These are phyloP conservation scores for Corniculantispora saksenae DNA, from an alignment of 2,329 filamentous ascomycete species.

Conservation along the genomic window DNA sequence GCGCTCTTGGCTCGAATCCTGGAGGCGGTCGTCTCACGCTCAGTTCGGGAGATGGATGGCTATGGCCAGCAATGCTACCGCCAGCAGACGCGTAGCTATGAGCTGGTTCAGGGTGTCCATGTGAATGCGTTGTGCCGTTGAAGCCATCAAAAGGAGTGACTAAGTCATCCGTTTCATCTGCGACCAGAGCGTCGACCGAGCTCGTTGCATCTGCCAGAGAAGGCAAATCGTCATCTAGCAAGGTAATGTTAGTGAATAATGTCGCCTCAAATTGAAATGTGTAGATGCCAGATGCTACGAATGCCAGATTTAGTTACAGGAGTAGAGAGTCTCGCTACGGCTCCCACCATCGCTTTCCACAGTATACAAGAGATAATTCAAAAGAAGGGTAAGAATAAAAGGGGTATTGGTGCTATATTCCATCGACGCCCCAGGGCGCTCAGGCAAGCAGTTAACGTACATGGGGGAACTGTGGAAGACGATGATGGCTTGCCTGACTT, in stretches of 20 bases:
- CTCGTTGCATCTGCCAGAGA: slow-evolving; percentile 61
- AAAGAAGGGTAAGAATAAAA: slow-evolving; percentile 35
- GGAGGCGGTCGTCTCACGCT: slow-evolving; percentile 29
- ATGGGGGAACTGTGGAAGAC: slow-evolving; percentile 63
- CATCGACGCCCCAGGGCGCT: slow-evolving; percentile 36
- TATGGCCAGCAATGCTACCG: neutral
- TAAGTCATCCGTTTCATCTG: slow-evolving; percentile 48
- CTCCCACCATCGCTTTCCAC: slow-evolving; percentile 65
- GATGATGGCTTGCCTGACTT: slow-evolving; percentile 69
- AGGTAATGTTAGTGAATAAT: slow-evolving; percentile 43
- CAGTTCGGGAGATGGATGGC: slow-evolving; percentile 8
- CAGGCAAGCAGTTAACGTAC: slow-evolving; percentile 62
- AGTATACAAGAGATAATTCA: slow-evolving; percentile 36
- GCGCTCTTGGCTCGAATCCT: slow-evolving; percentile 25
- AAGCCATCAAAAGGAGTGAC: slow-evolving; percentile 5
- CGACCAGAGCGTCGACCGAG: slow-evolving; percentile 69
- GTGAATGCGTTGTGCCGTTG: slow-evolving; percentile 19
- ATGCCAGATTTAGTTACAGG: slow-evolving; percentile 45
- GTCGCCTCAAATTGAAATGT: slow-evolving; percentile 23
- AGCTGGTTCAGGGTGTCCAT: slow-evolving; percentile 4
- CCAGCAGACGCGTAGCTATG: neutral
- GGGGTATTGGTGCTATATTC: slow-evolving; percentile 43
- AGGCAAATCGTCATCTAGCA: slow-evolving; percentile 63
- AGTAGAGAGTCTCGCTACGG: slow-evolving; percentile 47
- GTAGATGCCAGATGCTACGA: slow-evolving; percentile 28